A percentile compares a stretch with the other conserved stretches of the same genome.
Evolutionary conservation across 2,329 filamentous ascomycete species (phyloP).

Genomic region (Immersiporthe knoxdaviesiana): DNA sequence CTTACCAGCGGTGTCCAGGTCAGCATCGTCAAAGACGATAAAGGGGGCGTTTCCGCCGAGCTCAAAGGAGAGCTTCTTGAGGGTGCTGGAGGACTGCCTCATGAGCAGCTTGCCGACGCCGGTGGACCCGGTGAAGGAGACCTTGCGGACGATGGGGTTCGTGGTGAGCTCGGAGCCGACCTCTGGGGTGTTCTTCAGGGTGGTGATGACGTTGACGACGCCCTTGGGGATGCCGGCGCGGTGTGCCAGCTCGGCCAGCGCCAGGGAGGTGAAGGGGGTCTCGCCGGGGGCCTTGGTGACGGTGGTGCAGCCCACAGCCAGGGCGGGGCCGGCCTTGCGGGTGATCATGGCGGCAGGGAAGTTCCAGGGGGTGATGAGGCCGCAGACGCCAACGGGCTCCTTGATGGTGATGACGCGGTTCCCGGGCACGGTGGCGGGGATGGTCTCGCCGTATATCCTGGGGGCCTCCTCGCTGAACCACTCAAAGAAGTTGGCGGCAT

Average conservation of each 20-base stretch:
- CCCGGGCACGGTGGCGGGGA: conserved; percentile 68
- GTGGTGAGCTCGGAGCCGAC: conserved; percentile 79
- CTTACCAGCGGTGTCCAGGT: conserved; percentile 71
- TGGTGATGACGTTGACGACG: conserved; percentile 87
- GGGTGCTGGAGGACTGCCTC: conserved; percentile 81
- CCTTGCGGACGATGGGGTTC: conserved; percentile 77
- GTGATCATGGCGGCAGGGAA: conserved; percentile 81
- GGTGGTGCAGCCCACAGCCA: conserved; percentile 94
- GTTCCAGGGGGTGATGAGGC: conserved; percentile 87
- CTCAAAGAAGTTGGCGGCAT: conserved; percentile 76
- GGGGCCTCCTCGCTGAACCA: conserved; percentile 84
- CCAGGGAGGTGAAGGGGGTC: conserved; percentile 89
- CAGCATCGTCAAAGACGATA: conserved; percentile 93
- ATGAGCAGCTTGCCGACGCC: conserved; percentile 75
- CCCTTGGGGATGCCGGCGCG: conserved; percentile 88
- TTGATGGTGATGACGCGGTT: conserved; percentile 80
- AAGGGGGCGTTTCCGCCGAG: conserved; percentile 91
- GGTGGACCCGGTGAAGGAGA: conserved; percentile 90
- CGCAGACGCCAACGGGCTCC: conserved; percentile 83
- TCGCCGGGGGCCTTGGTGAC: conserved; percentile 90
- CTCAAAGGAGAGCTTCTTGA: conserved; percentile 82
- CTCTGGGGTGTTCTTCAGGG: conserved; percentile 75
- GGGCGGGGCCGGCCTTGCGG: conserved; percentile 70
- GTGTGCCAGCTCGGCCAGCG: conserved; percentile 81
- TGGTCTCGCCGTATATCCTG: conserved; percentile 73